These are phyloP conservation scores for Cyclotella baltica DNA, from an alignment of 108 stramenopile species.

Conservation along the genomic window DNA sequence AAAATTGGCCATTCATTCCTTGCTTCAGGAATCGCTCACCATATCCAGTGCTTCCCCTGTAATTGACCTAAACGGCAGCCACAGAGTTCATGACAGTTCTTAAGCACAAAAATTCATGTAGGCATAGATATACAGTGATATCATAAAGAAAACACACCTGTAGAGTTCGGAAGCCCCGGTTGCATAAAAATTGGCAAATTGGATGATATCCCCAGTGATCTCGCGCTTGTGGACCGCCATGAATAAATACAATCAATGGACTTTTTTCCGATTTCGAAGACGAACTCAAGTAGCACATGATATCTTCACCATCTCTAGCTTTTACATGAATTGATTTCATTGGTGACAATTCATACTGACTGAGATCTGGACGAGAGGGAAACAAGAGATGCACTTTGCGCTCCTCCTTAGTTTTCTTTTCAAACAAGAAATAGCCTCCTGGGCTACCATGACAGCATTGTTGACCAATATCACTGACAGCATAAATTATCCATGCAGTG, in stretches of 20 bases:
- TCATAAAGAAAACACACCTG: slow-evolving; percentile 9
- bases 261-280: slow-evolving; percentile 3
- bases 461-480: slow-evolving; percentile 21
- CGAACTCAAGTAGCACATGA: slow-evolving; percentile 27
- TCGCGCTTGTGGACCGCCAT: slow-evolving; percentile 30
- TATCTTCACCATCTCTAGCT: slow-evolving; percentile 35
- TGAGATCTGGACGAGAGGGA: slow-evolving; percentile 29
- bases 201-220: slow-evolving; percentile 29
- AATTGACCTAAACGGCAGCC: slow-evolving; percentile 36
- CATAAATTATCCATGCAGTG: slow-evolving; percentile 22
- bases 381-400: slow-evolving; percentile 21
- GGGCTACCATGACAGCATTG: slow-evolving; percentile 25
- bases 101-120: background rate
- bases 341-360: slow-evolving; percentile 10
- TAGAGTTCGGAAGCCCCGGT: slow-evolving; percentile 25
- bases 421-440: slow-evolving; percentile 25
- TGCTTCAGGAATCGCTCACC: slow-evolving; percentile 26
- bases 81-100: background rate
- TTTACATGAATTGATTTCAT: slow-evolving; percentile 21
- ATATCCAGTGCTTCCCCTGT: slow-evolving; percentile 32
- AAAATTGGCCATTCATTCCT: slow-evolving; percentile 30
- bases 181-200: slow-evolving; percentile 22
- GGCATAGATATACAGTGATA: background rate
- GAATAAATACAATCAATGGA: slow-evolving; percentile 27
- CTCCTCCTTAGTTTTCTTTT: background rate